Base-by-base conservation (phyloP, 106 monocot species). In the Ottelia alismoides region DNA sequence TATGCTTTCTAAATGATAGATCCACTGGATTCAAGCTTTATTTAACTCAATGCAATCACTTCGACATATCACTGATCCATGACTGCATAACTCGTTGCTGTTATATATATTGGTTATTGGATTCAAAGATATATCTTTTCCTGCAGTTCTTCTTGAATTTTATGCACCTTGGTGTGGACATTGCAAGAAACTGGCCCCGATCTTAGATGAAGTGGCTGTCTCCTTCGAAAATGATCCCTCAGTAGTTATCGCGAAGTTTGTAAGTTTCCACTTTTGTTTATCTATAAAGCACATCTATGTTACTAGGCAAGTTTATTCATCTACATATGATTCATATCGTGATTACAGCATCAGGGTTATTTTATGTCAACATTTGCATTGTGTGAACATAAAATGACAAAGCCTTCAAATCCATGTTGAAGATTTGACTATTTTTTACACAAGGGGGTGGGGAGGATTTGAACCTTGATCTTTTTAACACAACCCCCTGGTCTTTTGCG, bases 101-200 rank as follows among this genome's bases (percentile, higher is more conserved):
- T n/a, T n/a, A n/a, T n/a, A n/a, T n/a, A n/a, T n/a, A n/a, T n/a
- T n/a, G n/a, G n/a, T n/a, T n/a, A n/a, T n/a, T n/a, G n/a, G n/a
- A n/a, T n/a, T n/a, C n/a, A n/a, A n/a, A n/a, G n/a, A n/a, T n/a
- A 43, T 43, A 7, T 60, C 1, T 18, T 47, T 3, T 18, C 17
- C 16, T 50, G 62, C 56, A 92, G 91, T 92, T 54, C 52, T 92
- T 16, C 60, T 91, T 62, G 92, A 92, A 54, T 92, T 92, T 70
- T 92, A 92, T 72, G 92, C 92, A 17, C 92, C 92, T 14, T 92
- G 92, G 92, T 92, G 92, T 53, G 78, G 82, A 53, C 85, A 85
- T 56, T 92, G 92, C 55, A 74, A 92, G 65, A 71, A 78, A 51
- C 62, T 92, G 9, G 92, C 67, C 1, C 92, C 92, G 3, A 85